These are phyloP conservation scores for Pilaira anomala DNA, from an alignment of 192 early-diverging fungal species.

Conservation along the genomic window DNA sequence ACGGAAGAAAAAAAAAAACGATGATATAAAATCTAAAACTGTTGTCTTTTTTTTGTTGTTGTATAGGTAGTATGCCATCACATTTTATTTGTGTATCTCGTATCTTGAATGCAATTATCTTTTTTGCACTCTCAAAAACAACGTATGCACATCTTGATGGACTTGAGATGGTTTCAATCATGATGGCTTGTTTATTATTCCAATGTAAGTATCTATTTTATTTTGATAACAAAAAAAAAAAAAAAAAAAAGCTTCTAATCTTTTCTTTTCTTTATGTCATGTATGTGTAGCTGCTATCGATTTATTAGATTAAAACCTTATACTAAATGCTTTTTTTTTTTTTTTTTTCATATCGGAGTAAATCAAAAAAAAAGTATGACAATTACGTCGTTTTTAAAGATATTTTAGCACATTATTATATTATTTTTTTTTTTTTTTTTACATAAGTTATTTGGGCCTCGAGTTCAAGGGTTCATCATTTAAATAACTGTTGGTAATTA, in stretches of 20 bases:
- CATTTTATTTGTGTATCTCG: conserved; percentile 26
- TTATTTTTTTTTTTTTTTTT: too few species aligned
- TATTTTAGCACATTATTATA: too few species aligned
- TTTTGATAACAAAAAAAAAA: neutral
- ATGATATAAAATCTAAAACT: too few species aligned
- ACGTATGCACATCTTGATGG: conserved; percentile 20
- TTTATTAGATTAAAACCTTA: conserved; percentile 29
- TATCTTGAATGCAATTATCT: conserved; percentile 29
- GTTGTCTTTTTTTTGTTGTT: too few species aligned
- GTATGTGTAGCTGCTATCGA: conserved; percentile 27
- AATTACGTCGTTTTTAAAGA: conserved; percentile 8
- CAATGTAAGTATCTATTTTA: conserved; percentile 32
- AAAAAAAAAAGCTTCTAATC: neutral
- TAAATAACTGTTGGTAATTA: too few species aligned
- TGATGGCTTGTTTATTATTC: conserved; percentile 28
- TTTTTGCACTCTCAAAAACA: conserved; percentile 26
- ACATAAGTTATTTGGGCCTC: too few species aligned
- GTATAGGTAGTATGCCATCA: conserved; percentile 17
- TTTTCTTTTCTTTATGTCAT: neutral
- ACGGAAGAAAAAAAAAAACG: too few species aligned
- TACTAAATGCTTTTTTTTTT: too few species aligned
- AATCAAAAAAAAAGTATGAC: neutral
- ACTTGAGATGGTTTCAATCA: conserved; percentile 23
- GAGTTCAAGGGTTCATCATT: too few species aligned
- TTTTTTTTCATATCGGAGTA: too few species aligned